phyloP scores from a whole-genome alignment of 2,329 filamentous ascomycete genomes.

The Ustulina deusta region DNA sequence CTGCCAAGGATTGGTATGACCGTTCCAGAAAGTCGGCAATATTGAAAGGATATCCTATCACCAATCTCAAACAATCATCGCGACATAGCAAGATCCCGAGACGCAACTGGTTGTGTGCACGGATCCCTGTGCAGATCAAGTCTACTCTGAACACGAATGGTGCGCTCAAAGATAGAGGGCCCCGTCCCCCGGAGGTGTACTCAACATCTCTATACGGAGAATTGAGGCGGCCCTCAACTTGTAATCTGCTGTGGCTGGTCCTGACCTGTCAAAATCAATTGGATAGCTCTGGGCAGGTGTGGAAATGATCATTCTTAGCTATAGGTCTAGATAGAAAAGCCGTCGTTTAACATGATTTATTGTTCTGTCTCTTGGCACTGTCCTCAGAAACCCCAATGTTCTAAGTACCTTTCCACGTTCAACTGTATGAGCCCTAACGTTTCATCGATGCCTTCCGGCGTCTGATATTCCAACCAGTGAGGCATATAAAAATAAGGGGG shows the following conservation, averaged over 20 bases:
- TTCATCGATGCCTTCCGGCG: constrained; percentile 5
- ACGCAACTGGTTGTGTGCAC: constrained; percentile 11
- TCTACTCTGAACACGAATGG: background rate
- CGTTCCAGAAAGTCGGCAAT: constrained; percentile 18
- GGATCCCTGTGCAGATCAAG: constrained; percentile 22
- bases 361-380: background rate
- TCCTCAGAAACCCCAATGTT: background rate
- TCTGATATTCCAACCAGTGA: constrained; percentile 10
- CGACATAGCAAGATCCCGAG: constrained; percentile 21
- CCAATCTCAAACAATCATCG: constrained; percentile 21
- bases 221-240: no score
- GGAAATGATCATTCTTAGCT: background rate
- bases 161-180: background rate
- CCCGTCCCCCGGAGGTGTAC: constrained; percentile 6
- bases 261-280: no score
- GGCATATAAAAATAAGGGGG: constrained; percentile 8
- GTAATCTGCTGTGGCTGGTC: no score
- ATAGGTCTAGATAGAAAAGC: background rate
- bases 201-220: constrained; percentile 1
- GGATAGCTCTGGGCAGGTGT: background rate
- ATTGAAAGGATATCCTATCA: constrained; percentile 20
- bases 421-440: constrained; percentile 2
- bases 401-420: background rate
- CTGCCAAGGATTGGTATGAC: constrained; percentile 11
- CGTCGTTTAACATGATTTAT: background rate